A percentile compares a stretch with the other conserved stretches of the same genome.
These are phyloP conservation scores for Cladosporium oxysporum DNA, from an alignment of 2,329 filamentous ascomycete genomes.

Conservation along the genomic window DNA sequence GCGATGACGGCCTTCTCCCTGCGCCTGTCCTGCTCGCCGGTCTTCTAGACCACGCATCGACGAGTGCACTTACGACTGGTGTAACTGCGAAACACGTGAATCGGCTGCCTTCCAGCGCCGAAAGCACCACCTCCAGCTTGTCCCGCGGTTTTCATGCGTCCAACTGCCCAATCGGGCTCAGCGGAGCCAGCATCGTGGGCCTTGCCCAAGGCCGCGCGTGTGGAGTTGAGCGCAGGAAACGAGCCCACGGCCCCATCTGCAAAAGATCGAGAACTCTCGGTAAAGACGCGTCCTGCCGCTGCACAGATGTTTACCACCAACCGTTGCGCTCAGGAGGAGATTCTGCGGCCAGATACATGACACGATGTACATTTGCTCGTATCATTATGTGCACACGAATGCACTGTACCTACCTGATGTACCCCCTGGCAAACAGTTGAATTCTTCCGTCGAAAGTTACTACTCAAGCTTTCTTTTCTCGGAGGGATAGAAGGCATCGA, in stretches of 20 bases:
- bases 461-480: neutral
- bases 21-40: neutral
- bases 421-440: neutral
- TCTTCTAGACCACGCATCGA: conserved; percentile 17
- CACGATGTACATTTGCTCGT: conserved; percentile 4
- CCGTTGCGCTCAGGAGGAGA: conserved; percentile 18
- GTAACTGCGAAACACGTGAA: conserved; percentile 3
- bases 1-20: neutral
- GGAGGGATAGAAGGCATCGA: neutral
- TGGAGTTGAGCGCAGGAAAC: conserved; percentile 3
- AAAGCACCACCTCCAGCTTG: neutral
- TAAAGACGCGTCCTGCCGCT: conserved; percentile 16
- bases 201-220: conserved; percentile 15
- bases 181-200: conserved; percentile 1
- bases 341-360: neutral
- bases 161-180: conserved; percentile 14
- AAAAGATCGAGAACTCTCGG: conserved; percentile 18
- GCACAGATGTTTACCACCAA: conserved; percentile 12
- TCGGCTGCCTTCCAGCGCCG: neutral
- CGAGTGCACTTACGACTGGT: conserved; percentile 14
- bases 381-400: neutral
- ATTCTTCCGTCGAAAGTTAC: neutral
- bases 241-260: conserved; percentile 14
- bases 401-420: neutral
- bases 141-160: conserved; percentile 14